Evolutionary conservation across 306 rosid species (phyloP).

Genomic region (Hylodesmum podocarpum): DNA sequence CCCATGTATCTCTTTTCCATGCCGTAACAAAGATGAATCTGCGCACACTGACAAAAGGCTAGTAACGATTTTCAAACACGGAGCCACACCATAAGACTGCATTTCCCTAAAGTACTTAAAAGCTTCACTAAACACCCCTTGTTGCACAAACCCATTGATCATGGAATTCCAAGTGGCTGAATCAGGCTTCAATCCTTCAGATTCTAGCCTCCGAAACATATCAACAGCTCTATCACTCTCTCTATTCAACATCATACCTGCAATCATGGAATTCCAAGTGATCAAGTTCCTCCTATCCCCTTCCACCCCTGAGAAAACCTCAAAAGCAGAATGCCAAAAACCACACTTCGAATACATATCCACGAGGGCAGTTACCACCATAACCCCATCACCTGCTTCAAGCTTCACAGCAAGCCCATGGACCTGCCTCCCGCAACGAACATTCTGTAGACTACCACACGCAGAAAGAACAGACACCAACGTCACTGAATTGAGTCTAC

Average conservation of each 20-base stretch:
- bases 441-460: constrained; percentile 44
- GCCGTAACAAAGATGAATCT: constrained; percentile 45
- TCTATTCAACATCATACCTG: constrained; percentile 66
- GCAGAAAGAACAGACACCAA: constrained; percentile 60
- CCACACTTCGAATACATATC: constrained; percentile 80
- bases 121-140: constrained; percentile 49
- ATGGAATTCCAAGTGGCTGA: constrained; percentile 75
- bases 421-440: constrained; percentile 61
- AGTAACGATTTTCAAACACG: constrained; percentile 57
- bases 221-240: constrained; percentile 49
- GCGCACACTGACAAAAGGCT: constrained; percentile 65
- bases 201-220: constrained; percentile 45
- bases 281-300: constrained; percentile 48
- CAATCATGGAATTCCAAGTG: constrained; percentile 72
- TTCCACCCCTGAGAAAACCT: constrained; percentile 37
- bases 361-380: constrained; percentile 61
- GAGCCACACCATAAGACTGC: constrained; percentile 46
- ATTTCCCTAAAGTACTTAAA: constrained; percentile 59
- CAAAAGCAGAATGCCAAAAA: constrained; percentile 50
- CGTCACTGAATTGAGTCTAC: constrained; percentile 49
- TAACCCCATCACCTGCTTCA: constrained; percentile 30
- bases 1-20: constrained; percentile 71
- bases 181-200: constrained; percentile 61
- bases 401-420: constrained; percentile 55
- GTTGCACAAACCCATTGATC: constrained; percentile 62